A percentile compares a stretch with the other conserved stretches of the same genome.
Conservation (phyloP, 345 rosid species). For the Corymbia maculata region DNA sequence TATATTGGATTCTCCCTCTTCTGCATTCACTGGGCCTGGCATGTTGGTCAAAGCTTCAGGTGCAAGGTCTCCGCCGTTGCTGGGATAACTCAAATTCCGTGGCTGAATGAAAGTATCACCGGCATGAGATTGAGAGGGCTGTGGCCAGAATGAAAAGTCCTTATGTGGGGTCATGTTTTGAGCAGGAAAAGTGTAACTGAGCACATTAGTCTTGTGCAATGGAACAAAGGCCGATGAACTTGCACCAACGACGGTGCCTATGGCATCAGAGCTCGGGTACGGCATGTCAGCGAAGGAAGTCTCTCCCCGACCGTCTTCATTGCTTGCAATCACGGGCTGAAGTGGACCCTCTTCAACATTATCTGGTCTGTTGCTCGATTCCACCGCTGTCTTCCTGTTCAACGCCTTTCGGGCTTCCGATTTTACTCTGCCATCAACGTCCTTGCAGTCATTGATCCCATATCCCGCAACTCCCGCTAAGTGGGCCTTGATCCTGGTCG, state of each 20-base stretch:
- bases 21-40: neutral
- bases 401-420: neutral
- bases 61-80: accelerated
- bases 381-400: neutral
- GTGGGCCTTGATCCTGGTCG: neutral
- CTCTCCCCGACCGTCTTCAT: neutral
- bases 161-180: neutral
- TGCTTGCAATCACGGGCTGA: neutral
- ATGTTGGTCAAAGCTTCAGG: neutral
- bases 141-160: neutral
- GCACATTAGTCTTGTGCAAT: neutral
- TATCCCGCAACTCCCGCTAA: neutral
- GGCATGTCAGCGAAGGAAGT: neutral
- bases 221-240: neutral
- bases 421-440: accelerated
- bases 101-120: accelerated
- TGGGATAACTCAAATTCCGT: neutral
- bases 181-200: neutral
- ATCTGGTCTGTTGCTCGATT: neutral
- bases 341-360: neutral
- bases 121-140: neutral
- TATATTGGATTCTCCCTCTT: neutral
- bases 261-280: neutral
- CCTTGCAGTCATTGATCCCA: neutral
- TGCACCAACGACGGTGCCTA: neutral